Evolutionary conservation across 1,139 yeast species (phyloP).

Genomic region (Blastobotrys raffinosifermentans): DNA sequence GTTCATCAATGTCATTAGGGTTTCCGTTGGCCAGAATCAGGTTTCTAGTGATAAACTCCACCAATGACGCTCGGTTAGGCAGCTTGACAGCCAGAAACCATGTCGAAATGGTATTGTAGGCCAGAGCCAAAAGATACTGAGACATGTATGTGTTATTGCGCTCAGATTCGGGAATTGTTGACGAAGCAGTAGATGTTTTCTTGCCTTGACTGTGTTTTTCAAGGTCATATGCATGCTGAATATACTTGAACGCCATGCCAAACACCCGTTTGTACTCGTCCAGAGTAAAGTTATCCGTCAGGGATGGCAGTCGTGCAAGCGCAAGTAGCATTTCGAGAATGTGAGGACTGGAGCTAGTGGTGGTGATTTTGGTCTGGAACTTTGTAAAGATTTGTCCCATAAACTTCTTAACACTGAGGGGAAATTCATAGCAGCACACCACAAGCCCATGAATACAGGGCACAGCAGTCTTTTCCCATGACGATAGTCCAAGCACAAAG

Average conservation of each 20-base stretch:
- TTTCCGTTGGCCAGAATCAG: constrained; percentile 43
- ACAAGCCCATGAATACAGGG: constrained; percentile 74
- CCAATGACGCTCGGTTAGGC: constrained; percentile 51
- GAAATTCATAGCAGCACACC: constrained; percentile 75
- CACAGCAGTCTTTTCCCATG: constrained; percentile 75
- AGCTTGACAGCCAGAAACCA: constrained; percentile 68
- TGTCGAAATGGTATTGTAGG: constrained; percentile 62
- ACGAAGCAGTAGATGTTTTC: constrained; percentile 25
- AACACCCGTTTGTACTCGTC: constrained; percentile 78
- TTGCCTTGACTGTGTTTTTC: constrained; percentile 21
- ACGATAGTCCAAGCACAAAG: constrained; percentile 56
- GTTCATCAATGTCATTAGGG: constrained; percentile 42
- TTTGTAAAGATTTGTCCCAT: constrained; percentile 60
- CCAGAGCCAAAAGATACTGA: constrained; percentile 55
- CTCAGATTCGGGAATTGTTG: constrained; percentile 13
- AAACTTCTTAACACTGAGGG: constrained; percentile 63
- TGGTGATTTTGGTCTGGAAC: constrained; percentile 69
- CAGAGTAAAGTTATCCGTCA: constrained; percentile 65
- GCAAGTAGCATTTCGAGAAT: constrained; percentile 70
- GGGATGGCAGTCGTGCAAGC: constrained; percentile 57
- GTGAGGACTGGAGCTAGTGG: constrained; percentile 63
- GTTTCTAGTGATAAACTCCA: constrained; percentile 58
- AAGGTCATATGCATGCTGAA: constrained; percentile 62
- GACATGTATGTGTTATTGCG: constrained; percentile 35
- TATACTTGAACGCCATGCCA: constrained; percentile 76